A percentile compares a stretch with the other conserved stretches of the same genome.
Conservation (phyloP, 2,329 filamentous ascomycete genomes). For the Paraconiothyrium sp. region DNA sequence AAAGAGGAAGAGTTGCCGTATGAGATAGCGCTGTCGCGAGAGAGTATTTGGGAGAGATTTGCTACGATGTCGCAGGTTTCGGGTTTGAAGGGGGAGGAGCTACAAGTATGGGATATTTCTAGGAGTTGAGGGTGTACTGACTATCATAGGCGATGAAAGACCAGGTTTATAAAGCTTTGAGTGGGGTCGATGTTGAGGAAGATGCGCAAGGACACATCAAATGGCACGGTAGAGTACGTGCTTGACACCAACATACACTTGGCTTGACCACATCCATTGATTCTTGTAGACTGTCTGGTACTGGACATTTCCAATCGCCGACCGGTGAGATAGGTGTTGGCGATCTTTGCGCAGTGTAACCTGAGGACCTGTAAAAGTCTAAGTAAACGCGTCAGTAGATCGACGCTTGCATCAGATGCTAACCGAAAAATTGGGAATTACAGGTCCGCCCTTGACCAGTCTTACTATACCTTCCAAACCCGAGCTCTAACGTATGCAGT, state of each 20-base stretch:
- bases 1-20: neutral
- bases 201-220: neutral
- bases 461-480: neutral
- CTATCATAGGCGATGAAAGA: neutral
- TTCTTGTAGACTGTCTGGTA: constrained; percentile 8
- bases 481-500: constrained; percentile 7
- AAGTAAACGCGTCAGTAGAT: too few species aligned
- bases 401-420: neutral
- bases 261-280: neutral
- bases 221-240: constrained; percentile 10
- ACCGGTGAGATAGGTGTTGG: constrained; percentile 5
- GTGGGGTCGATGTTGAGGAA: constrained; percentile 1
- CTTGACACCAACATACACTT: neutral
- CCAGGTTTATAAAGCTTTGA: neutral
- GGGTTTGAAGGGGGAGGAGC: neutral
- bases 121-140: neutral
- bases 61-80: constrained; percentile 10
- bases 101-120: neutral
- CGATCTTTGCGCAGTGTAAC: neutral
- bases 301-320: constrained; percentile 2
- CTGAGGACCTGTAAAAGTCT: neutral
- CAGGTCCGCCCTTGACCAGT: neutral
- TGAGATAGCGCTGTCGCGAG: neutral
- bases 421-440: neutral
- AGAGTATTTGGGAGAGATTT: constrained; percentile 7